Percentiles rank a stretch among this genome's conserved stretches.
Evolutionary conservation across 208 protist species (phyloP).

Genomic region (Vickermania spadyakhi): DNA sequence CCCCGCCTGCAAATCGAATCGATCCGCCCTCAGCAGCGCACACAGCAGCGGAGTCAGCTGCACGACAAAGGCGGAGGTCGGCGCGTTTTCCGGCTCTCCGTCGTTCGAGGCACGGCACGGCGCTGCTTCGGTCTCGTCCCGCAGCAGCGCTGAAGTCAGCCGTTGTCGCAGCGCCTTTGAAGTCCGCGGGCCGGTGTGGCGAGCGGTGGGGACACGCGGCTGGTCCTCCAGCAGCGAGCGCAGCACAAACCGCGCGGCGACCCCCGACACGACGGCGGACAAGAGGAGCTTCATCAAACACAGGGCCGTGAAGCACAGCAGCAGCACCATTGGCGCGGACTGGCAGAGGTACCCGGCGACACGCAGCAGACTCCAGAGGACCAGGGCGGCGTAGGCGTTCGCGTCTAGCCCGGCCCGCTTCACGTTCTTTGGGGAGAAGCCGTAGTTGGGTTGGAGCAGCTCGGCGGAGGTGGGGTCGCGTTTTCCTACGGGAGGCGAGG

Average conservation of each 20-base stretch:
- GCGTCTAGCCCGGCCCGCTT: slow-evolving; percentile 28
- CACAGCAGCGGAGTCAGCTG: slow-evolving; percentile 20
- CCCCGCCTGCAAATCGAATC: slow-evolving; percentile 25
- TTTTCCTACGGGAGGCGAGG: background rate
- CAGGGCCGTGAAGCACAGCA: slow-evolving; percentile 9
- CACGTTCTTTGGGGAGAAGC: slow-evolving; percentile 36
- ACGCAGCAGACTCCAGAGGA: slow-evolving; percentile 29
- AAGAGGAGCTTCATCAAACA: slow-evolving; percentile 22
- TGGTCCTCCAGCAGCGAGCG: slow-evolving; percentile 11
- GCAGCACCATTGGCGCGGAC: slow-evolving; percentile 12
- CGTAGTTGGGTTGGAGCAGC: slow-evolving; percentile 20
- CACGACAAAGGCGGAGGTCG: slow-evolving; percentile 1
- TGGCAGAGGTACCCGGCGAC: slow-evolving; percentile 15
- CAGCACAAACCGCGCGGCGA: slow-evolving; percentile 22
- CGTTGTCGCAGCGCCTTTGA: background rate
- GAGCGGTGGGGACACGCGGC: background rate
- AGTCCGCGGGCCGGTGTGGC: background rate
- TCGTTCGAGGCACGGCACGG: background rate
- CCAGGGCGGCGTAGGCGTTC: slow-evolving; percentile 26
- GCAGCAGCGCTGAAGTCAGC: background rate
- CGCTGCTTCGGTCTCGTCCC: background rate
- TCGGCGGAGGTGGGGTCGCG: background rate
- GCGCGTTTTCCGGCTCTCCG: background rate
- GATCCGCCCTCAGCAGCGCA: slow-evolving; percentile 18
- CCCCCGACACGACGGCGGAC: slow-evolving; percentile 12